Conservation (phyloP, 1,139 yeast species). For the Suhomyces taliae region DNA sequence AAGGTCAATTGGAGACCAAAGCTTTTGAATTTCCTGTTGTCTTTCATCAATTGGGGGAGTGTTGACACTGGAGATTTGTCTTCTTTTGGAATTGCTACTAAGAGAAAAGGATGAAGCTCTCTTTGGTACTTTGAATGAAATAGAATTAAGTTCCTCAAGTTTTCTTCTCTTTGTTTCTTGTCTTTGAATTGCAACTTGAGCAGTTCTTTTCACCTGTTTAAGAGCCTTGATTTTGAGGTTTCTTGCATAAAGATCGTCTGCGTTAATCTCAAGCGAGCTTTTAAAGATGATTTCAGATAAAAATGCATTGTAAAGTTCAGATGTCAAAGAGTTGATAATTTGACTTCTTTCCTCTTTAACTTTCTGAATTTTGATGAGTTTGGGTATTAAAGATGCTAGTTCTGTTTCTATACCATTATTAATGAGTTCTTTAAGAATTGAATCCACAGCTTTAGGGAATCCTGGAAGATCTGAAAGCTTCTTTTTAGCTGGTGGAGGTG, state of each 20-base stretch:
- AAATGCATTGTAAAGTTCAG: conserved; percentile 58
- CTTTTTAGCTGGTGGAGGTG: conserved; percentile 12
- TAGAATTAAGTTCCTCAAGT: conserved; percentile 44
- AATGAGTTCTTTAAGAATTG: conserved; percentile 31
- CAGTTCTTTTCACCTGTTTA: conserved; percentile 25
- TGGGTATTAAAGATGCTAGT: conserved; percentile 24
- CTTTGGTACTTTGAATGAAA: conserved; percentile 30
- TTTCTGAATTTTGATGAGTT: conserved; percentile 23
- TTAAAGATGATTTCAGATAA: conserved; percentile 54
- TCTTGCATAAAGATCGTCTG: conserved; percentile 31
- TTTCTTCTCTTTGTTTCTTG: conserved; percentile 30
- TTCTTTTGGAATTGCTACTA: conserved; percentile 13
- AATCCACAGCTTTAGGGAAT: conserved; percentile 21
- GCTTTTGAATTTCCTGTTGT: conserved; percentile 33
- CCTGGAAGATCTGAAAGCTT: conserved; percentile 19
- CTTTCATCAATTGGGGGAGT: conserved; percentile 21
- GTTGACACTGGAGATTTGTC: conserved; percentile 12
- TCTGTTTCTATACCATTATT: conserved; percentile 32
- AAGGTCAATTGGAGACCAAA: conserved; percentile 45
- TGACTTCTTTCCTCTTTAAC: conserved; percentile 25
- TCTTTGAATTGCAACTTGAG: conserved; percentile 22
- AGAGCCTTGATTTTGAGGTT: conserved; percentile 28
- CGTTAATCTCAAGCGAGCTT: conserved; percentile 40
- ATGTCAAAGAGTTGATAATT: conserved; percentile 39
- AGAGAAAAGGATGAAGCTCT: conserved; percentile 17